Evolutionary conservation across 495 filamentous ascomycete species (phyloP).

Genomic region (Podospora anserina): DNA sequence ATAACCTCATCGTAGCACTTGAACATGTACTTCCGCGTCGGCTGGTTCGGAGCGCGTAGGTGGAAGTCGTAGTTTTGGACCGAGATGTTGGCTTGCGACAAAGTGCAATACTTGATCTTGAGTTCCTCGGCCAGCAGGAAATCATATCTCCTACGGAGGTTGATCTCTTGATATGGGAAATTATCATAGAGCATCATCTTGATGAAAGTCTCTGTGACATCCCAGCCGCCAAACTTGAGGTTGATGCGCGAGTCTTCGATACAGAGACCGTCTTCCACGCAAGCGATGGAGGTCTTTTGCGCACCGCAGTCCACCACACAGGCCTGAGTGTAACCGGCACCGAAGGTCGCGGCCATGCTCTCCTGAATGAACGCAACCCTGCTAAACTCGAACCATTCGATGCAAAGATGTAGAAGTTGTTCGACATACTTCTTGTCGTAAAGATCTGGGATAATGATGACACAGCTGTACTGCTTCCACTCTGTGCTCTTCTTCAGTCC

Average conservation of each 20-base stretch:
- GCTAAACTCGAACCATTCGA: slow-evolving; percentile 83
- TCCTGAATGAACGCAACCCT: slow-evolving; percentile 93
- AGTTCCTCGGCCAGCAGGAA: slow-evolving; percentile 92
- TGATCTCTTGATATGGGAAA: slow-evolving; percentile 92
- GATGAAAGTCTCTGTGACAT: slow-evolving; percentile 90
- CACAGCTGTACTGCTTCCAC: slow-evolving; percentile 88
- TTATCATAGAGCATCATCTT: slow-evolving; percentile 96
- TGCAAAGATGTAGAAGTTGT: slow-evolving; percentile 74
- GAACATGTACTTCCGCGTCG: slow-evolving; percentile 86
- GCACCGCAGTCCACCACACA: slow-evolving; percentile 97
- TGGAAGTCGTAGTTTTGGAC: slow-evolving; percentile 84
- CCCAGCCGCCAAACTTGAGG: slow-evolving; percentile 85
- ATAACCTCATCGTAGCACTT: slow-evolving; percentile 94
- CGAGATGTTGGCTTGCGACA: slow-evolving; percentile 78
- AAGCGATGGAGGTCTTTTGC: slow-evolving; percentile 96
- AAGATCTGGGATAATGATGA: slow-evolving; percentile 91
- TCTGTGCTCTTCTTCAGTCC: slow-evolving; percentile 71
- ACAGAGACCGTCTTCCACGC: slow-evolving; percentile 94
- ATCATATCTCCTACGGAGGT: slow-evolving; percentile 84
- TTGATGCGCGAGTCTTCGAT: slow-evolving; percentile 88
- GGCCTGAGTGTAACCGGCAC: slow-evolving; percentile 87
- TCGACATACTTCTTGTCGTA: slow-evolving; percentile 92
- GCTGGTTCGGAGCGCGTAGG: slow-evolving; percentile 78
- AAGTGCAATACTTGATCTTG: slow-evolving; percentile 82
- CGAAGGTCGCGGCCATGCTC: slow-evolving; percentile 88